phyloP scores from a whole-genome alignment of 495 filamentous ascomycete genomes.

The Neurospora sp. region DNA sequence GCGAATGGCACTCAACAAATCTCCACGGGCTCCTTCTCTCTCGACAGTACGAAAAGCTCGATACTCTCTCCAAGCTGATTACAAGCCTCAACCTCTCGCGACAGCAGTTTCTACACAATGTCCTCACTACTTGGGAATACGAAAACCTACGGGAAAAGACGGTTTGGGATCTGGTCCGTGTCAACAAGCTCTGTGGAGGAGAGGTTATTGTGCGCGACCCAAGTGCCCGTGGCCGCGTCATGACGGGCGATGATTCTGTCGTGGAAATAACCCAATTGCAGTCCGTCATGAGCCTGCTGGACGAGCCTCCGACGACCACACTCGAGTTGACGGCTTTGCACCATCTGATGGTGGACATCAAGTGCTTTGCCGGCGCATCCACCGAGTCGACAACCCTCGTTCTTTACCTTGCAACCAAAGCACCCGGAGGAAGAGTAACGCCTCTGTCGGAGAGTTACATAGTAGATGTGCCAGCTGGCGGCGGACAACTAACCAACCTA shows the following conservation, averaged over 20 bases:
- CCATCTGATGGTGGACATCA: slow-evolving; percentile 79
- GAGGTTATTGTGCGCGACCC: slow-evolving; percentile 93
- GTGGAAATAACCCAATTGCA: slow-evolving; percentile 86
- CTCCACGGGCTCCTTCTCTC: slow-evolving; percentile 85
- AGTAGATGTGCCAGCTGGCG: slow-evolving; percentile 63
- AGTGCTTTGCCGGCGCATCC: slow-evolving; percentile 61
- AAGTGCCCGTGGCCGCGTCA: slow-evolving; percentile 64
- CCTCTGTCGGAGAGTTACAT: slow-evolving; percentile 75
- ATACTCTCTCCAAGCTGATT: slow-evolving; percentile 70
- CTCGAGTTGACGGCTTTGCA: slow-evolving; percentile 66
- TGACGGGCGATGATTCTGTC: slow-evolving; percentile 87
- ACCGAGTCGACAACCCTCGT: slow-evolving; percentile 64
- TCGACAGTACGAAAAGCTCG: slow-evolving; percentile 68
- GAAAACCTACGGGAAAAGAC: slow-evolving; percentile 65
- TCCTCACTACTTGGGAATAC: slow-evolving; percentile 80
- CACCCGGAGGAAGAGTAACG: slow-evolving; percentile 46
- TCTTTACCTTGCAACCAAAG: slow-evolving; percentile 68
- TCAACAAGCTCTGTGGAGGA: slow-evolving; percentile 83
- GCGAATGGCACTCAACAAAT: slow-evolving; percentile 97
- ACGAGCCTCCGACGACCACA: slow-evolving; percentile 55
- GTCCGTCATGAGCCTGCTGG: slow-evolving; percentile 89
- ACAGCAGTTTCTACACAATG: slow-evolving; percentile 84
- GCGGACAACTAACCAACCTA: slow-evolving; percentile 52
- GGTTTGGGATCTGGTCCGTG: slow-evolving; percentile 88
- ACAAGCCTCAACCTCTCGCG: slow-evolving; percentile 70